A percentile compares a stretch with the other conserved stretches of the same genome.
Conservation (phyloP, 441 rosid species). For the Metrosideros polymorpha region DNA sequence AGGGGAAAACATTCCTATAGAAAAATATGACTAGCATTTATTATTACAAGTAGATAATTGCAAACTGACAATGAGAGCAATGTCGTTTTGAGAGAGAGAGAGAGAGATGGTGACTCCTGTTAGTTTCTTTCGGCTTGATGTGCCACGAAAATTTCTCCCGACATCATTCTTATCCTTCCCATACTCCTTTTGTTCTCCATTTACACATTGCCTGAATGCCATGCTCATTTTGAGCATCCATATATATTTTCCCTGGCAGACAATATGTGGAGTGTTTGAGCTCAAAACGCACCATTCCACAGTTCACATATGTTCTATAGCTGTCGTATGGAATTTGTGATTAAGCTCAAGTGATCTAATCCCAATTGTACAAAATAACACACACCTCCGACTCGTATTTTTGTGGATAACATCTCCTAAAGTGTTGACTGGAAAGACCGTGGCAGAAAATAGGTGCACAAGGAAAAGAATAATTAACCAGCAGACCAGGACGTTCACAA, state of each 20-base stretch:
- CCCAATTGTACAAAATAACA: background rate
- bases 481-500: background rate
- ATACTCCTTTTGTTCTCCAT: background rate
- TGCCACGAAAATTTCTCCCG: background rate
- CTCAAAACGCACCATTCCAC: background rate
- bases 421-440: background rate
- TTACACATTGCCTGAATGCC: background rate
- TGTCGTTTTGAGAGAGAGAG: background rate
- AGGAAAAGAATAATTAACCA: background rate
- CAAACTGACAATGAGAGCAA: background rate
- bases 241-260: background rate
- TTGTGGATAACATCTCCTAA: background rate
- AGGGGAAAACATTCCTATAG: background rate
- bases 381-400: background rate
- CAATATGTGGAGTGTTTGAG: background rate
- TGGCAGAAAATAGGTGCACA: background rate
- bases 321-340: background rate
- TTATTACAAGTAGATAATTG: background rate
- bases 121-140: background rate
- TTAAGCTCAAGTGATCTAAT: background rate
- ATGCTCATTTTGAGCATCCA: background rate
- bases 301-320: fast-evolving
- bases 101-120: background rate
- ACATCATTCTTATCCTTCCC: background rate
- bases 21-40: background rate